Base-by-base conservation (phyloP, 2,329 filamentous ascomycete species). In the Talaromyces sp. region DNA sequence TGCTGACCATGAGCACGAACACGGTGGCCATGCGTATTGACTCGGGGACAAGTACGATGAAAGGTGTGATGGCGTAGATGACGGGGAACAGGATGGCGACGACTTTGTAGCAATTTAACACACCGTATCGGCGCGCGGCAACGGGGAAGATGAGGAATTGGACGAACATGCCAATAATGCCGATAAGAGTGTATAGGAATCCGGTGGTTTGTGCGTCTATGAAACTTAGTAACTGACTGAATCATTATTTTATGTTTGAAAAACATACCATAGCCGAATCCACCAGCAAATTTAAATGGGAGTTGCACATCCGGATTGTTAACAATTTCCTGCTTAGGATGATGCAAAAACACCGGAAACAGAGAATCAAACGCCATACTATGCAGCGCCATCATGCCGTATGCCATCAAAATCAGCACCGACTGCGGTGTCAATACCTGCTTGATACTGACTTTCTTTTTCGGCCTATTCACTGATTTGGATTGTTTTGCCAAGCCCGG, bases 71-170 rank as follows among this genome's bases (percentile, higher is more conserved):
- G 62, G 95, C 74, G 79, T 95, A 97, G 19, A 91, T 77, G 38
- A 95, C 56, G 0, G 93, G 92, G 69, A 91, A 89, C 1, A 85
- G 70, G 19, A 89, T 65, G 19, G 85, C 84, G 65, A 87, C 86
- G n/a, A 82, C 75, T 64, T 86, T 86, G 67, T 91, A 88, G 73
- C 90, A 95, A 57, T 79, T 82, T 17, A 96, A 78, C 0, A 92
- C 85, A 6, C 93, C 93, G 64, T 85, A 91, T 24, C 81, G 82
- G 32, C 85, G 81, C 53, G 92, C 92, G 1, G 93, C 76, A 0
- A 84, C 81, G 0, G 93, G 92, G 72, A 96, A 97, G 58, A 96
- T 70, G 56, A 95, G 78, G 73, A 99, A 96, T 72, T 98, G 95
- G 52, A 91, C 84, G 19, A 95, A 66, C 69, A 93, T 91, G 66